Base-by-base conservation (phyloP, 345 rosid species). In the Lenwebbia sp. region DNA sequence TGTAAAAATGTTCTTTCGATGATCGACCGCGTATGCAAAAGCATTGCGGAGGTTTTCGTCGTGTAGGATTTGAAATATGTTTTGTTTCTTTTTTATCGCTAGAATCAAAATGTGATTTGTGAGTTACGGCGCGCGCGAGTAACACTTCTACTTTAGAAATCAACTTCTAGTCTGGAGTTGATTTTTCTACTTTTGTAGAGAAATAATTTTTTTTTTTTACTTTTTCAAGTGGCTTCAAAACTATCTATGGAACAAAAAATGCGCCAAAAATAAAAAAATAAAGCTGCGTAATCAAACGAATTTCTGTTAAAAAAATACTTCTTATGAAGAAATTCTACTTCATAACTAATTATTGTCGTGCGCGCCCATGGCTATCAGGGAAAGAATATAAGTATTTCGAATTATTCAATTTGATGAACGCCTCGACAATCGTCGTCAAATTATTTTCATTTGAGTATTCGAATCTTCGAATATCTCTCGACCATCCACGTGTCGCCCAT, bases 11-110 rank as follows among this genome's bases (percentile, higher is more conserved):
- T 33, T 0, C 26, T 37, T 33, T 37, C 47, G 9, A 70, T 19
- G 19, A 9, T 1, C 0, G 0, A 19, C 0, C 0, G 19, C 5
- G 0, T 19, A 37, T 19, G 78, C 26, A 70, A 13, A 19, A 37
- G 0, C 13, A 37, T 33, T 33, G 0, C 21, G 7, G 7, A 1
- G 7, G 10, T 37, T 30, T 33, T 37, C 13, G 1, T 19, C 1
- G 0, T 0, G 0, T 70, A 70, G 0, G 22, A 19, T 70, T 33
- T 6, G 33, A 37, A 37, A 70, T 9, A 4, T 33, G 41, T 50
- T 11, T 8, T 19, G 47, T 70, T 33, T 70, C 7, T 33, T 19
- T 37, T 65, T 65, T 0, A 10, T 8, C 22, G 47, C 47, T 44
- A 30, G 1, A 0, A 7, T 0, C 3, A 7, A 30, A 65, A 30